These are phyloP conservation scores for Begonia fuchsioides DNA, from an alignment of 306 rosid genomes.

Conservation along the genomic window DNA sequence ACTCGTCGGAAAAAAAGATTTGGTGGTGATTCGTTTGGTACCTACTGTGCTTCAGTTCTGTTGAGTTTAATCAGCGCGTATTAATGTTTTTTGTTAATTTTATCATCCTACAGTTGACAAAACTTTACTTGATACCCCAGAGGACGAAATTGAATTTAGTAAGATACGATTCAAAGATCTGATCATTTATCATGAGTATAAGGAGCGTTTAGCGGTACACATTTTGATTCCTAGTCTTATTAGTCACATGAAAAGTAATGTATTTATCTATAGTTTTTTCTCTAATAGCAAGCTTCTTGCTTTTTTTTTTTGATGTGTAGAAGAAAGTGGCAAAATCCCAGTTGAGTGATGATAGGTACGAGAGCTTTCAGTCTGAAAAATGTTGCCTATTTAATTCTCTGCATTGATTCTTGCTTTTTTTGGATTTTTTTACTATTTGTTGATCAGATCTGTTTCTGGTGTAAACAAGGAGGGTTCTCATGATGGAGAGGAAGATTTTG, in stretches of 20 bases:
- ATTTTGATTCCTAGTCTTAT: conserved; percentile 11
- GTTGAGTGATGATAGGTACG: conserved; percentile 43
- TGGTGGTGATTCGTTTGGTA: conserved; percentile 23
- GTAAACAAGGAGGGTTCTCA: conserved; percentile 17
- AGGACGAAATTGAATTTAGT: conserved; percentile 54
- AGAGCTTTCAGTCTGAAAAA: background rate
- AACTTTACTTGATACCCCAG: conserved; percentile 59
- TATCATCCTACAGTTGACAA: conserved; percentile 41
- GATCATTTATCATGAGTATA: conserved; percentile 53
- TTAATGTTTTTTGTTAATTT: conserved; percentile 10
- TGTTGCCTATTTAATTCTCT: background rate
- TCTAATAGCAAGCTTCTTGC: conserved; percentile 1
- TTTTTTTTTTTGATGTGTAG: conserved; percentile 27
- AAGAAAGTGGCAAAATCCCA: conserved; percentile 44
- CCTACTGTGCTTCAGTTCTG: background rate
- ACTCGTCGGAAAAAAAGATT: conserved; percentile 55
- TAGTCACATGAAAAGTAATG: conserved; percentile 1
- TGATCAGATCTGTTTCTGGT: conserved; percentile 27
- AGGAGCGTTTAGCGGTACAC: conserved; percentile 45
- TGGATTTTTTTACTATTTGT: conserved; percentile 10
- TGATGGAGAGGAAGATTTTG: conserved; percentile 28
- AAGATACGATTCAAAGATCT: conserved; percentile 48
- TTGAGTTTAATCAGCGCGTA: background rate
- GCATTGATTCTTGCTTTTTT: background rate
- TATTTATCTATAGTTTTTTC: background rate